Conservation (phyloP, 179 eudicot genomes). For the Beta lomatogona region DNA sequence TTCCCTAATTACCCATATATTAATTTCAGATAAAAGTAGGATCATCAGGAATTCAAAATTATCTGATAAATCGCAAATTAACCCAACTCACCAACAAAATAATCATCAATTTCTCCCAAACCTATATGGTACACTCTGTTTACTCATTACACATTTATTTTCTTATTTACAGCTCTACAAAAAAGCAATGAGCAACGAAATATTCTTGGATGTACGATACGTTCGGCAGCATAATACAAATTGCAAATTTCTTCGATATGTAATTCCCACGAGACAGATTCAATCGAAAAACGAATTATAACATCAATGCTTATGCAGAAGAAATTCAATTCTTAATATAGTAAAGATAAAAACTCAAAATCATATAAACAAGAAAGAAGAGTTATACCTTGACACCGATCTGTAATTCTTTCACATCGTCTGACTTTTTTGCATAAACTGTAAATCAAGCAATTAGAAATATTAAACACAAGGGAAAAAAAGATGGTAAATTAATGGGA, state of each 20-base stretch:
- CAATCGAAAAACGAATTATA: background rate
- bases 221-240: too few relatives aligned
- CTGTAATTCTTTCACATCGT: slow-evolving; percentile 78
- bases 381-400: slow-evolving; percentile 90
- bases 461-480: background rate
- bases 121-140: background rate
- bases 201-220: too few relatives aligned
- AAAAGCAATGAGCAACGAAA: too few relatives aligned
- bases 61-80: background rate
- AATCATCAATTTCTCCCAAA: background rate
- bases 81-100: background rate
- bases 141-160: too few relatives aligned
- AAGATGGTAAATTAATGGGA: background rate
- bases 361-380: background rate
- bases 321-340: background rate
- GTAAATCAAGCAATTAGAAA: background rate
- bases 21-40: too few relatives aligned
- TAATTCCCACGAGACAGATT: background rate
- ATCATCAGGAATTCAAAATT: too few relatives aligned
- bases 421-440: slow-evolving; percentile 39
- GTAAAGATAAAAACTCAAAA: background rate
- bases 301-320: background rate
- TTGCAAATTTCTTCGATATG: background rate
- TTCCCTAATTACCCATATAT: background rate
- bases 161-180: too few relatives aligned